phyloP scores from a whole-genome alignment of 1,284 basidiomycete species.

The Melampsora larici-populina region DNA sequence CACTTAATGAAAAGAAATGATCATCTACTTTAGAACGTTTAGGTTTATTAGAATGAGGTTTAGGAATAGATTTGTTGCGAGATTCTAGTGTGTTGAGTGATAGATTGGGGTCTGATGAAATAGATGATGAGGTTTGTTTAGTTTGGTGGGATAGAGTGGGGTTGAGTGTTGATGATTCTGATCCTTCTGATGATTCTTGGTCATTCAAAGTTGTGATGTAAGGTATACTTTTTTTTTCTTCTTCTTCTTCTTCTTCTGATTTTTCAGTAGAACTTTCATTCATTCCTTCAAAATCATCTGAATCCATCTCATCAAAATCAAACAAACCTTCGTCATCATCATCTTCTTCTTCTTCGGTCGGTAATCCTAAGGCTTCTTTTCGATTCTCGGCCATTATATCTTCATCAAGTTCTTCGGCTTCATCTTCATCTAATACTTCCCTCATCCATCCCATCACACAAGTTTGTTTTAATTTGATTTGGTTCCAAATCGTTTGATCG shows the following conservation, averaged over 20 bases:
- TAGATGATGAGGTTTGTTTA: background rate
- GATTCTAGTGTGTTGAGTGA: background rate
- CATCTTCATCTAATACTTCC: background rate
- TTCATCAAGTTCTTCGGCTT: background rate
- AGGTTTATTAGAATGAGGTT: background rate
- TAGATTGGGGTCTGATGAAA: background rate
- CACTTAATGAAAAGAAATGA: conserved; percentile 26
- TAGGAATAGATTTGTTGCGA: background rate
- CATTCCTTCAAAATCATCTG: conserved; percentile 11
- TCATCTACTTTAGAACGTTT: conserved; percentile 18
- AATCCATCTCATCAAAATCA: background rate
- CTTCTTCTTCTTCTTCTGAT: background rate
- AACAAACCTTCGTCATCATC: background rate
- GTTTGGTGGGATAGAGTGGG: background rate
- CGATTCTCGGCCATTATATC: background rate
- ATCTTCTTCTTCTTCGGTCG: background rate
- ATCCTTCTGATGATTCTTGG: conserved; percentile 4
- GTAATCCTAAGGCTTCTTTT: background rate
- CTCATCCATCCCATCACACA: background rate
- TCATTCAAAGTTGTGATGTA: background rate
- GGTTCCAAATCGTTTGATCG: conserved; percentile 6
- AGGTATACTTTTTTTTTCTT: background rate
- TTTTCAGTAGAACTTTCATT: background rate
- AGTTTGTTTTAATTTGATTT: background rate
- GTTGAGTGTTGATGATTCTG: background rate